phyloP scores from a whole-genome alignment of 2,329 filamentous ascomycete species.

The Aschersonia sp. region DNA sequence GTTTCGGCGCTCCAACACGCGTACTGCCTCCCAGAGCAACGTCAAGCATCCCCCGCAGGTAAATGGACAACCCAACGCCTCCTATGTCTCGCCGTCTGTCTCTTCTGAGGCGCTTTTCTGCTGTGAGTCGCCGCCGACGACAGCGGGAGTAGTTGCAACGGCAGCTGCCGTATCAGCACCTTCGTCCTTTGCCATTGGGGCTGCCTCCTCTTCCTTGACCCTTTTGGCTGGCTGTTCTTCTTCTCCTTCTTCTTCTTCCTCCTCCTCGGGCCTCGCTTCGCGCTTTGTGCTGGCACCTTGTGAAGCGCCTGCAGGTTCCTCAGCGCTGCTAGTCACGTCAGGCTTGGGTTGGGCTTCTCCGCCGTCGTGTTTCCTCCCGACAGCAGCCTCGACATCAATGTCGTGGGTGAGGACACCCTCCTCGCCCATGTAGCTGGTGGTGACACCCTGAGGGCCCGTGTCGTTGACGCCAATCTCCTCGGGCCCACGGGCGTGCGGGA shows the following conservation, averaged over 20 bases:
- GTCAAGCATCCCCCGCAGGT: too few relatives aligned
- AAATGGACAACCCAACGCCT: too few relatives aligned
- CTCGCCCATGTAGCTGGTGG: slow-evolving; percentile 23
- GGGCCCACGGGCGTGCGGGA: slow-evolving; percentile 73
- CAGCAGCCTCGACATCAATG: slow-evolving; percentile 46
- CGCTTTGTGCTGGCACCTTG: slow-evolving; percentile 34
- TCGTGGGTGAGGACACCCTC: slow-evolving; percentile 32
- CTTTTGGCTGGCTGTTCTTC: slow-evolving; percentile 30
- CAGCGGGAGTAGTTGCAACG: neutral
- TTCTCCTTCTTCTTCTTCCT: slow-evolving; percentile 28
- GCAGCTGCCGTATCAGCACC: neutral
- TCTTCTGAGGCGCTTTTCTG: neutral
- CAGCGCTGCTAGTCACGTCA: slow-evolving; percentile 14
- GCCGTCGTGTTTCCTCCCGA: slow-evolving; percentile 33
- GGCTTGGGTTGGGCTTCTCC: slow-evolving; percentile 6
- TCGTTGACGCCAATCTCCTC: slow-evolving; percentile 76
- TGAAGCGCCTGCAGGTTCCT: slow-evolving; percentile 9
- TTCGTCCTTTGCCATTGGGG: neutral
- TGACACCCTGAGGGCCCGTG: slow-evolving; percentile 55
- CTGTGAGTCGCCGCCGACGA: neutral
- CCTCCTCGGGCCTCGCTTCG: slow-evolving; percentile 33
- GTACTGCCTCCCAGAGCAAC: too few relatives aligned
- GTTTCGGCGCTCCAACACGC: too few relatives aligned
- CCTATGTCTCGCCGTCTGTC: too few relatives aligned
- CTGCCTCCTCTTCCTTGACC: slow-evolving; percentile 25